These are phyloP conservation scores for Fagus sylvatica DNA, from an alignment of 306 rosid genomes.

Conservation along the genomic window DNA sequence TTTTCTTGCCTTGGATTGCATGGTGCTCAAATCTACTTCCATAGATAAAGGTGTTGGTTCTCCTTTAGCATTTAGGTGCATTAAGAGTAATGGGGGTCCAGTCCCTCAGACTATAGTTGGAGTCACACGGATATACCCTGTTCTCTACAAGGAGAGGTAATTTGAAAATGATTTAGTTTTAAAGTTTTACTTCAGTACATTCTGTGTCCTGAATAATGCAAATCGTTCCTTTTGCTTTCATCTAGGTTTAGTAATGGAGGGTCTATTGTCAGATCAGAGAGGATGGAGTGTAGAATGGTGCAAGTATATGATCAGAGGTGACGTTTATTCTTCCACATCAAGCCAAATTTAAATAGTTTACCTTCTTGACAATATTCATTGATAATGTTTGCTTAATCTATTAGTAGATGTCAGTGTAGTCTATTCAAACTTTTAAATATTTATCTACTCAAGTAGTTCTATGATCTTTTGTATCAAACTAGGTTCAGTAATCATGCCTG, in stretches of 20 bases:
- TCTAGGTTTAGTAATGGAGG: constrained; percentile 68
- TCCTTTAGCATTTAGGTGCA: constrained; percentile 85
- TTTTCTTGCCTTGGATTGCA: constrained; percentile 28
- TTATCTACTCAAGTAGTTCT: not conserved
- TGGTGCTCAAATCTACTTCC: constrained; percentile 18
- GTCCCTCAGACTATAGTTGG: not conserved
- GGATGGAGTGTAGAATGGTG: constrained; percentile 60
- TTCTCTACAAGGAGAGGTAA: no score
- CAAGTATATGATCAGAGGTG: constrained; percentile 76
- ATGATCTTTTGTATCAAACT: not conserved
- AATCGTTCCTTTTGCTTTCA: constrained; percentile 19
- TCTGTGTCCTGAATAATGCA: constrained; percentile 8
- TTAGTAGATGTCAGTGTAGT: no score
- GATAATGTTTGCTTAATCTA: no score
- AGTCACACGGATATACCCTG: no score
- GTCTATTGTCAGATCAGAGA: constrained; percentile 80
- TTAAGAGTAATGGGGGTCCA: constrained; percentile 73
- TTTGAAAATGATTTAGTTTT: not conserved
- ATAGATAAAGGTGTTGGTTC: constrained; percentile 66
- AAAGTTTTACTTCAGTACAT: constrained; percentile 18
- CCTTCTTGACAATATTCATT: no score
- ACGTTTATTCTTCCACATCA: not conserved
- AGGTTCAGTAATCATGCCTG: not conserved
- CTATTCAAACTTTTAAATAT: not conserved
- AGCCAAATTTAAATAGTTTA: not conserved